These are phyloP conservation scores for Ilyonectria sp. DNA, from an alignment of 2,329 filamentous ascomycete species.

Conservation along the genomic window DNA sequence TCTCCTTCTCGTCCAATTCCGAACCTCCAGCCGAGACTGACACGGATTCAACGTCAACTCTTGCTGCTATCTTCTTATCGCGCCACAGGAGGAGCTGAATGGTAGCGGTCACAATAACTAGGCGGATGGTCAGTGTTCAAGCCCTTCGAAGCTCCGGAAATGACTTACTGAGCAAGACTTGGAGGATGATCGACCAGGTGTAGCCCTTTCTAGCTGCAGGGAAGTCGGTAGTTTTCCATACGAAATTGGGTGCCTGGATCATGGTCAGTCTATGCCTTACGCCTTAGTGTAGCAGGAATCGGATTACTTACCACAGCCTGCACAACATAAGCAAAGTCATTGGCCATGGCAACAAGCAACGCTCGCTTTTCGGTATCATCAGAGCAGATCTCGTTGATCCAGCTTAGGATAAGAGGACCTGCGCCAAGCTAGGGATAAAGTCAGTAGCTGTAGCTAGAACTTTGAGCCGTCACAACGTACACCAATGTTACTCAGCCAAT, in stretches of 20 bases:
- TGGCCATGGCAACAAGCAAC: conserved; percentile 33
- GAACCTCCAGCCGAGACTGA: not conserved
- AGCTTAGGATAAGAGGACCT: conserved; percentile 42
- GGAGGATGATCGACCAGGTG: conserved; percentile 29
- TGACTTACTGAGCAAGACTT: conserved; percentile 28
- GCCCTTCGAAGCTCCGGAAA: too few species aligned
- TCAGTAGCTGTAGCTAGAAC: not conserved
- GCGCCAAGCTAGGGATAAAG: conserved; percentile 28
- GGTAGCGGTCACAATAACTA: conserved; percentile 6
- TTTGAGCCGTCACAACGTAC: conserved; percentile 22
- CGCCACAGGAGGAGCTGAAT: conserved; percentile 15
- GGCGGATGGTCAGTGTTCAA: not conserved
- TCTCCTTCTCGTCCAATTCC: not conserved
- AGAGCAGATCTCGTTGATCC: conserved; percentile 43
- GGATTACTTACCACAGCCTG: conserved; percentile 34
- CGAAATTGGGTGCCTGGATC: conserved; percentile 33
- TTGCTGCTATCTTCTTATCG: conserved; percentile 13
- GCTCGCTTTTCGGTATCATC: conserved; percentile 42
- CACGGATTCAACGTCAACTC: not conserved
- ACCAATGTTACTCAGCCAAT: conserved; percentile 42
- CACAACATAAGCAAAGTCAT: conserved; percentile 36
- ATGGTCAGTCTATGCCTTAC: not conserved
- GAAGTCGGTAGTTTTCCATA: conserved; percentile 39
- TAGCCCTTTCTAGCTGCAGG: conserved; percentile 36
- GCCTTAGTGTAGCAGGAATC: rapidly evolving